Evolutionary conservation across 768 basidiomycete genomes (phyloP), one percentile per base, ranked within the genome.

Genomic region (Lentinula aciculospora): DNA sequence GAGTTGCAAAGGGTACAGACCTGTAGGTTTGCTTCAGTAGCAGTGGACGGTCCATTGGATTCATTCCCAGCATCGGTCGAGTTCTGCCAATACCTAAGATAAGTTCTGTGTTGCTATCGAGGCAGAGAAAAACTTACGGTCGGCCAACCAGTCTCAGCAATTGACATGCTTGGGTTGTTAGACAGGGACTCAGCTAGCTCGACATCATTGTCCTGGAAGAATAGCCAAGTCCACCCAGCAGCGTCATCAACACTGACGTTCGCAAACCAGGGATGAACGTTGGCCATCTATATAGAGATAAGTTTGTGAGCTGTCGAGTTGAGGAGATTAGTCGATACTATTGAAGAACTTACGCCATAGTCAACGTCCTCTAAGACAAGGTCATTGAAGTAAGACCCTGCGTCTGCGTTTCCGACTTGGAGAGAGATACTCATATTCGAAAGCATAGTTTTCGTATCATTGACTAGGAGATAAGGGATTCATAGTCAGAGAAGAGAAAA

Each of bases 211-310:
- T 76, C 66, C 59, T 85, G 64, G 77, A 94, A 97, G 76, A 92
- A 98, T 0, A 79, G 63, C 23, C 74, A 74, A 0, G 92, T 94
- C 96, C 96, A 99, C 4, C 63, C 80, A 0, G 94, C 90, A 0
- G 89, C 86, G 2, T 80, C 63, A 4, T 81, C 69, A 23, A 87
- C 82, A 7, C 81, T 78, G 29, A 88, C 80, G 62, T 88, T 84
- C 17, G 88, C 95, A 68, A 97, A 98, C 92, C 92, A 94, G 2
- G 94, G 86, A 66, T 96, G 94, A 7, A 94, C 92, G 60, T 97
- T 96, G 4, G 92, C 81, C 88, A 94, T 81, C 85, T 88, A 48
- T 23, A 34, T 2, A 34, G 23, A 27, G n/a, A 44, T 31, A n/a
- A 34, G 25, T 13, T 17, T n/a, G n/a, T 54, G 28, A 53, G 47